Evolutionary conservation across 179 eudicot genomes (phyloP), one percentile per base, ranked within the genome.

Genomic region (Carnegiea gigantea): DNA sequence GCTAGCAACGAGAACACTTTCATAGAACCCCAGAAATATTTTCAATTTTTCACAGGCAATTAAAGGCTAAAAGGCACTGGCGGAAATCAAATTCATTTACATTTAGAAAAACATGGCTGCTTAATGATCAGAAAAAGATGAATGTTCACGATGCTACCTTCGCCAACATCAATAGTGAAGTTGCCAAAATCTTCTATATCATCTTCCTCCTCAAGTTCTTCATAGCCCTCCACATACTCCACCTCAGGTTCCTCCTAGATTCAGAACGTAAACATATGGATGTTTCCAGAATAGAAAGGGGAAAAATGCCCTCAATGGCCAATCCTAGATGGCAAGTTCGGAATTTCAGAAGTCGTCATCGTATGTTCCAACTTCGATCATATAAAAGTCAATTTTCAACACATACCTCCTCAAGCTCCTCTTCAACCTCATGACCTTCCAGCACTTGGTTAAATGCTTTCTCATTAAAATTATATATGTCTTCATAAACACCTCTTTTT

Each of bases 211-310:
- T 90, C 96, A 76, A 86, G 88, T 7, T 89, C 92, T 73, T 88
- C 90, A 89, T 84, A 84, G 76, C 89, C 92, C 86, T 91, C 96
- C 77, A 92, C 92, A 81, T 82, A 92, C 80, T 92, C 96, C 28
- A 77, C 79, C 82, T 83, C 92, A 51, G 78, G 67, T 82, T 92
- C 95, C 91, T 90, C 85, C 78, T 76, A 49, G 10, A 78, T 53
- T 60, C 57, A 72, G 18, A 48, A 68, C 23, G 49, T 76, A 80
- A 24, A 65, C 23, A 51, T 76, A 76, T 15, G 13, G 23, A 70
- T 36, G 46, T 70, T 70, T 24, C 33, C 24, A 76, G 73, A 74
- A 73, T 75, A 75, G 11, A 49, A 28, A 26, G 38, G 26, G 48
- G 33, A 81, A 13, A 12, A 53, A 26, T 49, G 36, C 17, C 46